Percentiles rank a stretch among this genome's conserved stretches.
Evolutionary conservation across 441 rosid genomes (phyloP).

Genomic region (Aleurites moluccanus): DNA sequence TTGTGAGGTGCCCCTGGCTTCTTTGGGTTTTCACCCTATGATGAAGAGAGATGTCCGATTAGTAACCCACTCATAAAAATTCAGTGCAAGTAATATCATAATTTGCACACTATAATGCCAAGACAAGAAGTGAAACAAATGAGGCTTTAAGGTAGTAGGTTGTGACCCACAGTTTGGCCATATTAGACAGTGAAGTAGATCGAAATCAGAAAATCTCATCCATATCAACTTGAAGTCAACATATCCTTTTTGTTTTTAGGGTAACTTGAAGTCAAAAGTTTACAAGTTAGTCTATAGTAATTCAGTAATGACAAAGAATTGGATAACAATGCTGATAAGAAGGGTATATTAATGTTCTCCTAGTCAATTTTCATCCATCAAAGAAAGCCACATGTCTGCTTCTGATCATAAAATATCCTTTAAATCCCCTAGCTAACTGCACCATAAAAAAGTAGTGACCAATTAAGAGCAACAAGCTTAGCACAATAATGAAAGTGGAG

Average conservation of each 20-base stretch:
- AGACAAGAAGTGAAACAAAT: not conserved
- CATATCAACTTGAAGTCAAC: conserved; percentile 1
- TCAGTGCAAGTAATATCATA: not conserved
- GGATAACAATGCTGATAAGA: not conserved
- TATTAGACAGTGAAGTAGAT: not conserved
- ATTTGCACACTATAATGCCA: not conserved
- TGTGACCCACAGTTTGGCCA: not conserved
- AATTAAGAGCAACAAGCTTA: not conserved
- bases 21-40: conserved; percentile 97
- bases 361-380: not conserved
- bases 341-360: not conserved
- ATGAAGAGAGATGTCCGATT: conserved; percentile 1
- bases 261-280: not conserved
- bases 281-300: not conserved
- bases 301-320: not conserved
- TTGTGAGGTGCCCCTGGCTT: conserved; percentile 82
- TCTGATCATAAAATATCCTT: not conserved
- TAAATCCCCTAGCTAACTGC: not conserved
- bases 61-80: not conserved
- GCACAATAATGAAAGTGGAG: not conserved
- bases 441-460: not conserved
- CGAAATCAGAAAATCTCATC: not conserved
- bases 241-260: no score
- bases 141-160: not conserved
- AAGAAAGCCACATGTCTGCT: not conserved